These are phyloP conservation scores for Datisca glomerata DNA, from an alignment of 306 rosid species.

Conservation along the genomic window DNA sequence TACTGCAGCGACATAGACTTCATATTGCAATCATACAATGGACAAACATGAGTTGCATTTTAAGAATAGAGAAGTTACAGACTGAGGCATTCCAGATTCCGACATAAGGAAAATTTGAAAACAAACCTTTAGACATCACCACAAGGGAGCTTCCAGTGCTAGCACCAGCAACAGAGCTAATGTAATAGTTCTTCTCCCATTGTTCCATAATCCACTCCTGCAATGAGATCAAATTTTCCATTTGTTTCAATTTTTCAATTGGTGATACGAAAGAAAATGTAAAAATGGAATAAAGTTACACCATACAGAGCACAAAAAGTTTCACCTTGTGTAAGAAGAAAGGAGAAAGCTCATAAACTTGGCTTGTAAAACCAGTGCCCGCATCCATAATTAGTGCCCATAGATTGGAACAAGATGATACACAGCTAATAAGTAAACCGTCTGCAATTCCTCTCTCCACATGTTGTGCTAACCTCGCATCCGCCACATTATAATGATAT, in stretches of 20 bases:
- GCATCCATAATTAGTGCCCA: conserved; percentile 99
- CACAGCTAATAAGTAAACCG: conserved; percentile 86
- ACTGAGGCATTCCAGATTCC: too few species aligned
- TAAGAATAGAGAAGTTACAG: too few species aligned
- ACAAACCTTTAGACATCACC: conserved; percentile 55
- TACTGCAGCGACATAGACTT: too few species aligned
- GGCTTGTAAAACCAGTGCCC: conserved; percentile 74
- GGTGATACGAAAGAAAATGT: not conserved
- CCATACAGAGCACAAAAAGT: conserved; percentile 8
- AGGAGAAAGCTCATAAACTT: conserved; percentile 76
- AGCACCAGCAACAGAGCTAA: conserved; percentile 55
- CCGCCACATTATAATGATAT: conserved; percentile 85
- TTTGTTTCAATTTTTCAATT: not conserved
- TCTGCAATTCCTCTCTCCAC: conserved; percentile 92
- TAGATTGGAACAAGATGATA: conserved; percentile 79
- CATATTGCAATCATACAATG: too few species aligned
- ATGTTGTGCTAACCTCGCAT: conserved; percentile 73
- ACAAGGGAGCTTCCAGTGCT: conserved; percentile 59
- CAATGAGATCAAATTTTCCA: conserved; percentile 1
- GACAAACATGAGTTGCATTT: too few species aligned
- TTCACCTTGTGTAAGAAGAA: conserved; percentile 80
- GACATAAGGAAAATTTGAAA: too few species aligned
- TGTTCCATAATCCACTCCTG: conserved; percentile 71
- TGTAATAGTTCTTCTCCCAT: conserved; percentile 59
- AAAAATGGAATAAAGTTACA: not conserved